Percentiles rank a stretch among this genome's conserved stretches.
phyloP scores from a whole-genome alignment of 78 protist genomes.

The Dictyostelium firmibasis region DNA sequence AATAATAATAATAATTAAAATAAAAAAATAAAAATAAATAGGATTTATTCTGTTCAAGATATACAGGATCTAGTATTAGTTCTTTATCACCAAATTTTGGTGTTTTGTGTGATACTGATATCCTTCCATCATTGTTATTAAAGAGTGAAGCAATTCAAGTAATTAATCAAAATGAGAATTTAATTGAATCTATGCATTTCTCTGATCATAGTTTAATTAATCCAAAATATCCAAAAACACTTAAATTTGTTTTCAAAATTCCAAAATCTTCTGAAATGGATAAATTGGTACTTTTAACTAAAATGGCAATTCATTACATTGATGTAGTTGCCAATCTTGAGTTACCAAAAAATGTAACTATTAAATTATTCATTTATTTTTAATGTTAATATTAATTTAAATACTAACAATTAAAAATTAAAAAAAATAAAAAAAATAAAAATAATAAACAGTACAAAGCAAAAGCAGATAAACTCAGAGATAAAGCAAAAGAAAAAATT shows the following conservation, averaged over 20 bases:
- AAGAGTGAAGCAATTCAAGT: not conserved
- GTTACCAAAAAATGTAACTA: slow-evolving; percentile 28
- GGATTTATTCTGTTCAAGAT: slow-evolving; percentile 39
- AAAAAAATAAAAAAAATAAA: not conserved
- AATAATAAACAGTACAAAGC: not conserved
- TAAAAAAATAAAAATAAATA: not conserved
- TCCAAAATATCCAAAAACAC: slow-evolving; percentile 49
- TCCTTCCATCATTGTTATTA: slow-evolving; percentile 41
- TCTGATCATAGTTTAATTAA: slow-evolving; percentile 59
- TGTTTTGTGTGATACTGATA: slow-evolving; percentile 60
- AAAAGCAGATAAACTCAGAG: slow-evolving; percentile 69
- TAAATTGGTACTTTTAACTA: slow-evolving; percentile 23
- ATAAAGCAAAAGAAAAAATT: slow-evolving; percentile 19
- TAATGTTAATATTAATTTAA: too few relatives aligned
- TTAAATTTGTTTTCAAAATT: slow-evolving; percentile 23
- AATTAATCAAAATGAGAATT: slow-evolving; percentile 19
- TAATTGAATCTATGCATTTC: slow-evolving; percentile 36
- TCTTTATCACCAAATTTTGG: not conserved
- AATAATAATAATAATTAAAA: too few relatives aligned
- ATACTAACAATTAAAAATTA: too few relatives aligned
- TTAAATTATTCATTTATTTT: not conserved
- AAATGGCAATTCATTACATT: slow-evolving; percentile 36
- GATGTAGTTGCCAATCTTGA: slow-evolving; percentile 16
- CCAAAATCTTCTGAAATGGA: slow-evolving; percentile 50
- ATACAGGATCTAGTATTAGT: not conserved